A percentile compares a stretch with the other conserved stretches of the same genome.
These are phyloP conservation scores for Ceraceosorus guamensis DNA, from an alignment of 1,284 basidiomycete genomes.

Conservation along the genomic window DNA sequence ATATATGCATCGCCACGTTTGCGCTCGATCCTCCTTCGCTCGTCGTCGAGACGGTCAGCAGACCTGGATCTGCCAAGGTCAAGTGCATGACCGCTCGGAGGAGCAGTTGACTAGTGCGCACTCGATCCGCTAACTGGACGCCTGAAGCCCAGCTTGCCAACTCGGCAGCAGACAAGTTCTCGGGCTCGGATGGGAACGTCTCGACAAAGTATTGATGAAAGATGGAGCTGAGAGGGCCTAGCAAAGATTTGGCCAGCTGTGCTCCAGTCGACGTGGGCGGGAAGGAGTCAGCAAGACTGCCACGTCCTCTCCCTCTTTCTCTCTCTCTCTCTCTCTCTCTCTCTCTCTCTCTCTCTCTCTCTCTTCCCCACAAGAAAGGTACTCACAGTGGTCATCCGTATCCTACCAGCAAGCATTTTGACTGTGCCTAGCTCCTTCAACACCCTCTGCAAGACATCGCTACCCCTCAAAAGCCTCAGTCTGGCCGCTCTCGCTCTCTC, in stretches of 20 bases:
- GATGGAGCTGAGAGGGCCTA: slow-evolving; percentile 39
- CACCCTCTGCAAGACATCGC: slow-evolving; percentile 32
- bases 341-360: no score
- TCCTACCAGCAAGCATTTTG: slow-evolving; percentile 40
- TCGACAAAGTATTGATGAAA: slow-evolving; percentile 38
- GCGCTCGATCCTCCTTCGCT: slow-evolving; percentile 15
- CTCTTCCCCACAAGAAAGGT: background rate
- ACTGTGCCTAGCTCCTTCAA: slow-evolving; percentile 43
- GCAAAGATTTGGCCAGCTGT: slow-evolving; percentile 17
- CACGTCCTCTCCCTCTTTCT: no score
- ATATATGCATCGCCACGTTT: slow-evolving; percentile 41
- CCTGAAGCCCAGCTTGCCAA: slow-evolving; percentile 29
- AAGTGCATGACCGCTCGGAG: slow-evolving; percentile 37
- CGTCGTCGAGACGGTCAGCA: slow-evolving; percentile 23
- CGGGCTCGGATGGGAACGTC: slow-evolving; percentile 17
- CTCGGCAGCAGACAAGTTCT: slow-evolving; percentile 8
- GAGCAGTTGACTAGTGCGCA: slow-evolving; percentile 41
- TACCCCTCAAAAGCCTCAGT: slow-evolving; percentile 32
- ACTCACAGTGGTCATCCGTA: slow-evolving; percentile 44
- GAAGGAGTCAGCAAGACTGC: background rate
- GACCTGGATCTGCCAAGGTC: slow-evolving; percentile 37
- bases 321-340: no score
- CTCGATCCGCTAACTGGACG: slow-evolving; percentile 22
- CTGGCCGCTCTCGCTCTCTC: no score
- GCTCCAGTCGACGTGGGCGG: no score